Evolutionary conservation across 1,139 yeast species (phyloP), one percentile per base, ranked within the genome.

Genomic region (Scheffersomyces parashehatae): DNA sequence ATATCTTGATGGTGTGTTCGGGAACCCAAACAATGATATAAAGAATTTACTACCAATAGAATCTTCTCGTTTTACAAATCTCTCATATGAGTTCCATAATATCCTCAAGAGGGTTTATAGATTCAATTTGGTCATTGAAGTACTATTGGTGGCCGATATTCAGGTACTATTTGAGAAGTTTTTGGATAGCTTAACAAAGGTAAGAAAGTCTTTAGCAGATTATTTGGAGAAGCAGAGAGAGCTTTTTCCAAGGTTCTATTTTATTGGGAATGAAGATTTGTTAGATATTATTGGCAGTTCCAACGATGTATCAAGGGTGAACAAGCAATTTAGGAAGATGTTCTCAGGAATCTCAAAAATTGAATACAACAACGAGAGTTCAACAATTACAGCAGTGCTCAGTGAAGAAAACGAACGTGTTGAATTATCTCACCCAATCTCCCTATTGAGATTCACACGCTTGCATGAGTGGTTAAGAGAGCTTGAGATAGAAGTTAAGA

Each of bases 251-350:
- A 73, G 98, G 37, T 86, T 91, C 47, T 90, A 85, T 55, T 91
- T 93, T 57, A 69, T 93, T 33, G 97, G 98, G 5, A 93, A 93
- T 58, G 97, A 90, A 50, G 97, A 91, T 59, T 68, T 93, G 34
- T 67, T 93, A 33, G 96, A 89, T 50, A 78, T 93, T 35, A 78
- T 93, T 43, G 97, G 97, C 3, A 77, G 83, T 45, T 71, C 83
- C 0, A 65, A 64, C 7, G 79, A 84, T 52, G 61, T 80, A 4
- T 47, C 50, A 0, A 61, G 78, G 7, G 68, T 85, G 3, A 83
- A 84, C 28, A 75, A 73, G 47, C 95, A 87, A 56, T 64, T 89
- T 43, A 72, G 71, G 41, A 88, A 88, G 55, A 78, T 93, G 82
- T 90, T 86, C 60, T 64, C 82, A 3, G 95, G 95, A 1, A 70